These are phyloP conservation scores for Clitopilus passeckerianus DNA, from an alignment of 768 basidiomycete species.

Conservation along the genomic window DNA sequence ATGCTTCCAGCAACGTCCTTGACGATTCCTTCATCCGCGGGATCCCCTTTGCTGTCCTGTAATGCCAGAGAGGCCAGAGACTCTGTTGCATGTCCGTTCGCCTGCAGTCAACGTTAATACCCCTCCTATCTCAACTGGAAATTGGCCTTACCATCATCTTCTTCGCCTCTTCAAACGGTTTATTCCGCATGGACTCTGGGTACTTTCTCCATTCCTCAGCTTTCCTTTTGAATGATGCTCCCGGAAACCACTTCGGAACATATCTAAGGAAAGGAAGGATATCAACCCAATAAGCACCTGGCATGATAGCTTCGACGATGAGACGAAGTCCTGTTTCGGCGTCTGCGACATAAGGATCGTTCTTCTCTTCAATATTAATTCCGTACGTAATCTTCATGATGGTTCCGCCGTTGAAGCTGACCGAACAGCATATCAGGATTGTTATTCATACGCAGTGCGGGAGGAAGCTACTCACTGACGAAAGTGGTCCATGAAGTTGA, in stretches of 20 bases:
- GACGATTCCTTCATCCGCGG: too few species aligned
- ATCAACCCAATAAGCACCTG: conserved; percentile 43
- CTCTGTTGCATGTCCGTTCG: too few species aligned
- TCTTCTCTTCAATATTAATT: conserved; percentile 26
- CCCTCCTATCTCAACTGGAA: too few species aligned
- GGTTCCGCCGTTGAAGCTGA: conserved; percentile 27
- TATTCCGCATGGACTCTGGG: conserved; percentile 27
- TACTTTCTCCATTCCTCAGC: conserved; percentile 38
- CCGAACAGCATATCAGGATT: conserved; percentile 14
- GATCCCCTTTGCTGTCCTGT: too few species aligned
- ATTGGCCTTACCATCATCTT: conserved; percentile 10
- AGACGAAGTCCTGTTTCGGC: conserved; percentile 32
- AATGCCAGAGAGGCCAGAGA: too few species aligned
- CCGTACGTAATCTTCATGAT: conserved; percentile 43
- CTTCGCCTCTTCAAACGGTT: conserved; percentile 21
- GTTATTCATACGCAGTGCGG: background rate
- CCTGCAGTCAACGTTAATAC: background rate
- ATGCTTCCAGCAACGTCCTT: too few species aligned
- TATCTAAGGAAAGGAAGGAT: conserved; percentile 30
- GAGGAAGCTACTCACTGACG: background rate
- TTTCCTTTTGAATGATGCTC: conserved; percentile 51
- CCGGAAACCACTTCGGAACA: conserved; percentile 56
- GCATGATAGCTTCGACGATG: conserved; percentile 27
- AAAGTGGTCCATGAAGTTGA: conserved; percentile 22
- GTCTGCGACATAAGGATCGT: conserved; percentile 39